phyloP scores from a whole-genome alignment of 2,329 filamentous ascomycete genomes.

The Aspergillus felis region DNA sequence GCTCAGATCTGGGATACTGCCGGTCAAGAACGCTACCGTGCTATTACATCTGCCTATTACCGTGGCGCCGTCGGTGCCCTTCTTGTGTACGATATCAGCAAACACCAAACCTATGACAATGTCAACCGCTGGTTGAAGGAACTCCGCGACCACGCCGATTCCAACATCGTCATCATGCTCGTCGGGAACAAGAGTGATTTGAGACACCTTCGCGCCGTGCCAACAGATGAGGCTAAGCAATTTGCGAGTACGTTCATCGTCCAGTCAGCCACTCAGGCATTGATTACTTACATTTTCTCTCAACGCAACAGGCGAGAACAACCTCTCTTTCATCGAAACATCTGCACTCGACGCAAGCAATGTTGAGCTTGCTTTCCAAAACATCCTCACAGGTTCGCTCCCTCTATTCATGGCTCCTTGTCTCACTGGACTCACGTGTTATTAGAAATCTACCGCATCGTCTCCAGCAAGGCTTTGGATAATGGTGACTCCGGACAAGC shows the following conservation, averaged over 20 bases:
- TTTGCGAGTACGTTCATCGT: constrained; percentile 73
- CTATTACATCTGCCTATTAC: constrained; percentile 99
- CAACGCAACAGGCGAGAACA: constrained; percentile 74
- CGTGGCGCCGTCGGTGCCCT: constrained; percentile 94
- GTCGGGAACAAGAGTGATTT: constrained; percentile 99
- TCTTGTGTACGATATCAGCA: constrained; percentile 99
- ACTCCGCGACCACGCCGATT: constrained; percentile 93
- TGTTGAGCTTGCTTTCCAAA: constrained; percentile 98
- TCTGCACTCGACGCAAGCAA: constrained; percentile 98
- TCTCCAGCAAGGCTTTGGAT: constrained; percentile 95
- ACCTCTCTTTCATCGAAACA: constrained; percentile 98
- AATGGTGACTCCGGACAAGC: constrained; percentile 78
- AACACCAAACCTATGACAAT: constrained; percentile 99
- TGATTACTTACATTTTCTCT: constrained; percentile 8
- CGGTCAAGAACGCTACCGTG: constrained; percentile 96
- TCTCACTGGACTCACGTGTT: constrained; percentile 5
- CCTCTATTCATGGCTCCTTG: constrained; percentile 1
- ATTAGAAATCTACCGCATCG: constrained; percentile 97
- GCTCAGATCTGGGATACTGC: constrained; percentile 99
- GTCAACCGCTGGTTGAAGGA: constrained; percentile 99
- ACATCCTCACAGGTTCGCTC: constrained; percentile 87
- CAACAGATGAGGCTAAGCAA: constrained; percentile 94
- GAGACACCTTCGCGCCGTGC: constrained; percentile 93
- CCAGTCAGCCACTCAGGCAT: background rate
- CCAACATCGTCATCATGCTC: constrained; percentile 99